phyloP scores from a whole-genome alignment of 441 rosid genomes.

The Erodium trifolium region DNA sequence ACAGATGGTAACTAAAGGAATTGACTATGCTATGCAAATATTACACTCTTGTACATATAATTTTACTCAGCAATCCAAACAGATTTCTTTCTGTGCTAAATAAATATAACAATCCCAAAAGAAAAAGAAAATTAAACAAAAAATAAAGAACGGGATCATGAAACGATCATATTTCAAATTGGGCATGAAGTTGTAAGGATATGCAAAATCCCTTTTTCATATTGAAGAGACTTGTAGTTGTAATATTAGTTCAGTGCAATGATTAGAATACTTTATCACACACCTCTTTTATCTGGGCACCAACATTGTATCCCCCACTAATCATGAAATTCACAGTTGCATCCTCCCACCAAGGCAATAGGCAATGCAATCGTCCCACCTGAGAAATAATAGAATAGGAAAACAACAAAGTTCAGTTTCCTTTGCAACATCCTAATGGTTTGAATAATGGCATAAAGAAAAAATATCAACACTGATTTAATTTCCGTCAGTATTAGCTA shows the following conservation, averaged over 20 bases:
- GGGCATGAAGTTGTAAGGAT: neutral
- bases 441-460: neutral
- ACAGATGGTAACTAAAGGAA: no score
- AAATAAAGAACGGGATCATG: neutral
- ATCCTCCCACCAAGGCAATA: conserved; percentile 73
- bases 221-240: neutral
- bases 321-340: conserved; percentile 52
- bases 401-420: neutral
- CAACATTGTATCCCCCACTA: conserved; percentile 62
- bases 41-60: neutral
- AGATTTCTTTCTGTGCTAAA: neutral
- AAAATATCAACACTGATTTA: neutral
- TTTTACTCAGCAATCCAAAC: neutral
- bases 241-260: neutral
- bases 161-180: neutral
- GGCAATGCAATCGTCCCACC: conserved; percentile 58
- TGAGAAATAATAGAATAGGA: conserved; percentile 18
- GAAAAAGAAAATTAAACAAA: neutral
- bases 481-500: neutral
- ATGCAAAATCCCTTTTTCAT: neutral
- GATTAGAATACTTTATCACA: neutral
- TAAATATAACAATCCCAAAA: neutral
- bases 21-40: neutral
- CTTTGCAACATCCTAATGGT: neutral
- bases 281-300: conserved; percentile 45